Base-by-base conservation (phyloP, 2,329 filamentous ascomycete genomes). In the Trichoderma semiorbis region DNA sequence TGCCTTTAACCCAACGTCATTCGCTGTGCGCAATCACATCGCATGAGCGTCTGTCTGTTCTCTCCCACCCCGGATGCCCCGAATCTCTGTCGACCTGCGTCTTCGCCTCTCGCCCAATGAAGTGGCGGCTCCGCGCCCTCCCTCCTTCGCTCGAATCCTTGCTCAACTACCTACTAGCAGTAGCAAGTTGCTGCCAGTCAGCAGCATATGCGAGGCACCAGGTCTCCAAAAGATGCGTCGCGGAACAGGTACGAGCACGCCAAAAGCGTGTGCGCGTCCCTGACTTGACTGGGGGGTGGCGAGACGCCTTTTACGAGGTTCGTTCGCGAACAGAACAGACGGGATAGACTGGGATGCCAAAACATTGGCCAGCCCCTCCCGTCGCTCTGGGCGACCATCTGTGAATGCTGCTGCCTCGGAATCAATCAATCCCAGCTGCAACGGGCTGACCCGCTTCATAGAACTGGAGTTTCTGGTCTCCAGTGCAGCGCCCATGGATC, bases 131-230 rank as follows among this genome's bases (percentile, higher is more conserved):
- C 43, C 62, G 43, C 47, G 57, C 55, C 55, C 58, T 55, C 39
- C 47, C 62, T 24, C 18, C 57, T 39, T 53, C 14, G n/a, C n/a
- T 36, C 36, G 32, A 21, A 24, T 34, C 50, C 34, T 55, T 58
- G 50, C 36, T 30, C 24, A 6, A 43, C 26, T 18, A 14, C 24
- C 24, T 26, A 28, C 53, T 30, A 57, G 53, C 28, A 18, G 12
- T 18, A 28, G 14, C 34, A 36, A 39, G 36, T 39, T 18, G 53
- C 21, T 26, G 53, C 67, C 67, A 70, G 47, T 55, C 30, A 47
- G 57, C 28, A 57, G 68, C 68, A 63, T 68, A 68, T 72, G 70
- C 70, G 63, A 72, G 70, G 70, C 70, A 72, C 70, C 64, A 36
- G 34, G 70, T 71, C 69, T 47, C 69, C 53, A 30, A 18, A 67